Conservation (phyloP, 352 stramenopile species). For the Pythium brassicae region DNA sequence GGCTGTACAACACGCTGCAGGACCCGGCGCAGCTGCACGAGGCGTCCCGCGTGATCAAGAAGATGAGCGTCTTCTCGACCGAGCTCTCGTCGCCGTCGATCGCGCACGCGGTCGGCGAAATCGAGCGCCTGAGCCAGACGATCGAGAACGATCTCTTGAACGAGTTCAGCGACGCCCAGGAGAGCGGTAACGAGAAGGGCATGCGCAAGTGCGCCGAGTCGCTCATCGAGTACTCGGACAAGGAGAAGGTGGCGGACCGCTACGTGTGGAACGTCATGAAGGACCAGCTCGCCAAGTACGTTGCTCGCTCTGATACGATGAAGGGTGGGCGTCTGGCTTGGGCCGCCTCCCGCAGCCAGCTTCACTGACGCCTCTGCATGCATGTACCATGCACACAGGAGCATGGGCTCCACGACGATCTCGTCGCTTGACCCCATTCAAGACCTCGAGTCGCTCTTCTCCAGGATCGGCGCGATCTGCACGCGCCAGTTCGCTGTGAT, state of each 20-base stretch:
- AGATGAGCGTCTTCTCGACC: constrained; percentile 63
- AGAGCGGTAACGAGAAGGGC: constrained; percentile 33
- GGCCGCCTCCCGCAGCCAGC: not conserved
- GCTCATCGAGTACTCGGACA: constrained; percentile 79
- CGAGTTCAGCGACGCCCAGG: constrained; percentile 71
- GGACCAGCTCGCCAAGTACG: constrained; percentile 50
- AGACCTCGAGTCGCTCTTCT: constrained; percentile 57
- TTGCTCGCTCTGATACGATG: no score
- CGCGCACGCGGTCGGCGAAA: constrained; percentile 52
- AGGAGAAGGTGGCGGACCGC: constrained; percentile 76
- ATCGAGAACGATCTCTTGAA: constrained; percentile 72
- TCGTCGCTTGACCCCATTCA: constrained; percentile 53
- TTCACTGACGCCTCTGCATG: not conserved
- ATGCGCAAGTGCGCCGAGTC: constrained; percentile 67
- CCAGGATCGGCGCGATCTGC: constrained; percentile 56
- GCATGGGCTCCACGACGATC: constrained; percentile 13
- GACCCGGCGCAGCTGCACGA: constrained; percentile 72
- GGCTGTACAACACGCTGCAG: constrained; percentile 57
- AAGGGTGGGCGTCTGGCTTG: not conserved
- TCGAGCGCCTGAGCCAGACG: constrained; percentile 67
- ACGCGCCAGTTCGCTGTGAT: constrained; percentile 71
- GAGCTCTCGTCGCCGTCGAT: constrained; percentile 64
- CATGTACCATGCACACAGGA: constrained; percentile 4
- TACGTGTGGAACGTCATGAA: constrained; percentile 87
- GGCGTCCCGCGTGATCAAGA: constrained; percentile 64